phyloP scores from a whole-genome alignment of 352 stramenopile species.

The Peronospora destructor region DNA sequence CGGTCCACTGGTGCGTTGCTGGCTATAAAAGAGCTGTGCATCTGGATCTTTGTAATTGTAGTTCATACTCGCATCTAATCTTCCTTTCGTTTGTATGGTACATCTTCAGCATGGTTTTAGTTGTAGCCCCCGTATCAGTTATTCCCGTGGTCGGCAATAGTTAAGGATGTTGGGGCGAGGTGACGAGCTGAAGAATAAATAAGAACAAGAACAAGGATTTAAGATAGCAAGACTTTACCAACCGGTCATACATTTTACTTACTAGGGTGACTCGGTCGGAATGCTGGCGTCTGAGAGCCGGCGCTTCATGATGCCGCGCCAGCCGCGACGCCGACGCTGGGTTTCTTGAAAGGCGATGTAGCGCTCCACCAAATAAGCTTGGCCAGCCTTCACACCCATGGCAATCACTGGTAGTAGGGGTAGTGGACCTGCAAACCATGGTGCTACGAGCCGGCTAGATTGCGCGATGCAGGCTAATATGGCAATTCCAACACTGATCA shows the following conservation, averaged over 20 bases:
- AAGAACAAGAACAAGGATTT: background rate
- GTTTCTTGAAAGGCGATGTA: slow-evolving; percentile 81
- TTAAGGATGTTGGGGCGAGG: slow-evolving; percentile 14
- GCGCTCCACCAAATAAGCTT: slow-evolving; percentile 62
- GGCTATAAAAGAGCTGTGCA: background rate
- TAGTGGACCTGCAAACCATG: slow-evolving; percentile 71
- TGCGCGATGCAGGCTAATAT: slow-evolving; percentile 58
- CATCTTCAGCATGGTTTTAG: slow-evolving; percentile 11
- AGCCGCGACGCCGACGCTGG: slow-evolving; percentile 58
- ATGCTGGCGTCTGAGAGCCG: slow-evolving; percentile 71
- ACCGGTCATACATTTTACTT: slow-evolving; percentile 7
- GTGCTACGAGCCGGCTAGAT: slow-evolving; percentile 62
- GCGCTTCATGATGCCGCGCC: slow-evolving; percentile 79
- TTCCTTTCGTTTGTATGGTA: slow-evolving; percentile 11
- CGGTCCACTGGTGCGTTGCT: no score
- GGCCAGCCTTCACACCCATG: slow-evolving; percentile 56
- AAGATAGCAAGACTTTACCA: background rate
- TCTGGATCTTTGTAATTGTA: no score
- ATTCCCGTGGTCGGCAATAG: slow-evolving; percentile 16
- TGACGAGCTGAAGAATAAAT: background rate
- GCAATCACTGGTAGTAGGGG: slow-evolving; percentile 61
- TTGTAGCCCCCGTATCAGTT: slow-evolving; percentile 18
- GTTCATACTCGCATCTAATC: slow-evolving; percentile 13
- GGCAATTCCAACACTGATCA: slow-evolving; percentile 62
- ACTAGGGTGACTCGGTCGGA: slow-evolving; percentile 55